Percentiles rank a stretch among this genome's conserved stretches.
Evolutionary conservation across 2,329 filamentous ascomycete species (phyloP).

Genomic region (Fragosphaeria purpurea): DNA sequence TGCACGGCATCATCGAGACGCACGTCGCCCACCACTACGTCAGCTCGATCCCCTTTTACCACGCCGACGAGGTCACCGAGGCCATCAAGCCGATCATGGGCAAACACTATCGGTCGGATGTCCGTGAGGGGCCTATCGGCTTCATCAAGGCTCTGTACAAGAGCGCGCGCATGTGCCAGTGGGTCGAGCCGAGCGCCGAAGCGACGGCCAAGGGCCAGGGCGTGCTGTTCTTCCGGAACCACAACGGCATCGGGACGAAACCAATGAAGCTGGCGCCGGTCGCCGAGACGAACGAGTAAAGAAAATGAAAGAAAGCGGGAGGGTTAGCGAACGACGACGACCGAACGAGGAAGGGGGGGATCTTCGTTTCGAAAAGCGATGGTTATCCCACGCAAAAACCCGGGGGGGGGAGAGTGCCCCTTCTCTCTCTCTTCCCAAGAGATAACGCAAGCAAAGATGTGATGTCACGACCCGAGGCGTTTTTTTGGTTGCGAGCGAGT

Average conservation of each 20-base stretch:
- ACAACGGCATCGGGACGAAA: constrained; percentile 67
- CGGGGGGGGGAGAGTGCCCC: too few relatives aligned
- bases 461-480: too few relatives aligned
- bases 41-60: constrained; percentile 63
- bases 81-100: constrained; percentile 74
- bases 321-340: too few relatives aligned
- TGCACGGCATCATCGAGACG: constrained; percentile 94
- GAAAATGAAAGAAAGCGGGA: too few relatives aligned
- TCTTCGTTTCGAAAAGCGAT: too few relatives aligned
- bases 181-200: constrained; percentile 85
- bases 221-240: constrained; percentile 91
- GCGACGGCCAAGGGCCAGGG: constrained; percentile 72
- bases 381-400: too few relatives aligned
- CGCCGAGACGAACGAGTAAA: too few relatives aligned
- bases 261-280: constrained; percentile 18
- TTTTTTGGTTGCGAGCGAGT: too few relatives aligned
- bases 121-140: constrained; percentile 63
- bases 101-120: constrained; percentile 81
- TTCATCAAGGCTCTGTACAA: constrained; percentile 80
- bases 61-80: constrained; percentile 18
- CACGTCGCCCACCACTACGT: constrained; percentile 97
- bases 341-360: too few relatives aligned
- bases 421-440: too few relatives aligned
- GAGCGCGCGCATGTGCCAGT: constrained; percentile 81
- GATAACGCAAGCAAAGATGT: too few relatives aligned